A percentile compares a stretch with the other conserved stretches of the same genome.
Evolutionary conservation across 305 asterid species (phyloP).

Genomic region (Withania somnifera): DNA sequence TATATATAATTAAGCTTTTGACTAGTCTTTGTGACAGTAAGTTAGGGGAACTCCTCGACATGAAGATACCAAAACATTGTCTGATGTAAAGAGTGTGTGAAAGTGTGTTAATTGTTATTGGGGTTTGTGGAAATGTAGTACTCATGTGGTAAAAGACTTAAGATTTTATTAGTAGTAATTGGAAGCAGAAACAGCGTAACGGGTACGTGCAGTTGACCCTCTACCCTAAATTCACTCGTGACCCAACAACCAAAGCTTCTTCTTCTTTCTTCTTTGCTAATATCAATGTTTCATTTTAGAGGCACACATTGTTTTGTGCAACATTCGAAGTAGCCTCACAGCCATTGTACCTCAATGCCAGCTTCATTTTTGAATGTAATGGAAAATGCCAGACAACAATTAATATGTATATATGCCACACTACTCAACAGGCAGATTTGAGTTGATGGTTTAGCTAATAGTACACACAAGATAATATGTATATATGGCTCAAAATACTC

Average conservation of each 20-base stretch:
- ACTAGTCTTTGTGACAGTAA: not conserved
- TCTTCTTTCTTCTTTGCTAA: not conserved
- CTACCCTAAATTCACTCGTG: conserved; percentile 1
- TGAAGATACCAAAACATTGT: conserved; percentile 1
- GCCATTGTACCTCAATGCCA: not conserved
- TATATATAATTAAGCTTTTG: not conserved
- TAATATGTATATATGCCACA: not conserved
- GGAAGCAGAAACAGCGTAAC: conserved; percentile 27
- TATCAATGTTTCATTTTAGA: not conserved
- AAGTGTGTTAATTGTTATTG: not conserved
- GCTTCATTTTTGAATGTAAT: not conserved
- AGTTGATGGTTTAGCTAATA: not conserved
- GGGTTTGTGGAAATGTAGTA: not conserved
- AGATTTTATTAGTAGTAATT: not conserved
- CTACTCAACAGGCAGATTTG: not conserved
- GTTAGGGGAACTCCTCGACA: not conserved
- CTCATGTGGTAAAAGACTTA: not conserved
- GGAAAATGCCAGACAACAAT: not conserved
- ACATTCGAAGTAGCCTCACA: not conserved
- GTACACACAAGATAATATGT: not conserved
- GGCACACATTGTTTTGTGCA: conserved; percentile 1
- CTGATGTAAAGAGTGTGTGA: not conserved
- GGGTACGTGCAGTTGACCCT: conserved; percentile 26
- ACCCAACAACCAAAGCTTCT: not conserved
- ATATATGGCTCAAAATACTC: not conserved